Evolutionary conservation across 1,284 basidiomycete genomes (phyloP).

Genomic region (Athelia sp.): DNA sequence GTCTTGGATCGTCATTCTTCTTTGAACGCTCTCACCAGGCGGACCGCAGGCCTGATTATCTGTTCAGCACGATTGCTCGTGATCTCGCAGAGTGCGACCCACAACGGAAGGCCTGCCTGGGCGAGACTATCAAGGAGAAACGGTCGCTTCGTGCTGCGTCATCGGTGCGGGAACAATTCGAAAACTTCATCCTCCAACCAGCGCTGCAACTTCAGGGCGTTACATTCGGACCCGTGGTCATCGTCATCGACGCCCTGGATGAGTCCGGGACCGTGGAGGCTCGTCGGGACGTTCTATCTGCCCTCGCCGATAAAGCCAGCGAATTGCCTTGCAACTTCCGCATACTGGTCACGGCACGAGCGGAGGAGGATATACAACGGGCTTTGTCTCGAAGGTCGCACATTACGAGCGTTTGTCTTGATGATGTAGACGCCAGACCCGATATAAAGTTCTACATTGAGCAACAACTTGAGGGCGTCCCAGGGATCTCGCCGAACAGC

Average conservation of each 20-base stretch:
- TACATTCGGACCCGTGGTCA: not conserved
- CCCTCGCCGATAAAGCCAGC: constrained; percentile 4
- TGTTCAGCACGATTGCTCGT: constrained; percentile 10
- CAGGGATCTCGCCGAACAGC: constrained; percentile 5
- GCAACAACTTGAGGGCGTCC: constrained; percentile 13
- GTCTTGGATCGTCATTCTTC: not conserved
- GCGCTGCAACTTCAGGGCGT: not conserved
- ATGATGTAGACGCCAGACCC: constrained; percentile 1
- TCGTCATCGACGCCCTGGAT: constrained; percentile 13
- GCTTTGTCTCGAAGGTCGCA: constrained; percentile 7
- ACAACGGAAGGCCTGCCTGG: constrained; percentile 1
- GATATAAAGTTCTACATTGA: constrained; percentile 23
- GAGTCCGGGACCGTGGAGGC: constrained; percentile 10
- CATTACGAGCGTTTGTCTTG: constrained; percentile 2
- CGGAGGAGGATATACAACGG: constrained; percentile 8
- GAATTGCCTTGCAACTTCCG: constrained; percentile 8
- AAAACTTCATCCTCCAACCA: constrained; percentile 3
- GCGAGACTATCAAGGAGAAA: not conserved
- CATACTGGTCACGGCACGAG: constrained; percentile 13
- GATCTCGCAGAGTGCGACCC: constrained; percentile 11
- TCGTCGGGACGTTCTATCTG: constrained; percentile 5
- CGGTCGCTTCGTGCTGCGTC: not conserved
- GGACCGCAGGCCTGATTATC: not conserved
- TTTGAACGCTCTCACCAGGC: not conserved
- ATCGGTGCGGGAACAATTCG: constrained; percentile 1